Conservation (phyloP, 1,139 yeast species). For the Casaregolazyma lundiana region DNA sequence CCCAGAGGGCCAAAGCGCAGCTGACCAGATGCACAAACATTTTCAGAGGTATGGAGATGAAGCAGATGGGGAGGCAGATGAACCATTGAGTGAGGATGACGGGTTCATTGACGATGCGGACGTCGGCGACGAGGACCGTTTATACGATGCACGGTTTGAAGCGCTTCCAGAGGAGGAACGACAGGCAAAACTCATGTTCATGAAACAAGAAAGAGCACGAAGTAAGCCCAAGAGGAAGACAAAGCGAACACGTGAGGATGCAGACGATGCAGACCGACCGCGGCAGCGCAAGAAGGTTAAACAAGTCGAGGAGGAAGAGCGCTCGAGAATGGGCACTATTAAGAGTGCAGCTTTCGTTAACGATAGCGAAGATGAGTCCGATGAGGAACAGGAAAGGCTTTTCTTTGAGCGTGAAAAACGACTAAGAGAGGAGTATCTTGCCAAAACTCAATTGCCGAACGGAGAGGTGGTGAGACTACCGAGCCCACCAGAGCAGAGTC, state of each 20-base stretch:
- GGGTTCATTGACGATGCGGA: constrained; percentile 17
- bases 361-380: constrained; percentile 66
- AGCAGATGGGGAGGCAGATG: constrained; percentile 22
- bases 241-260: constrained; percentile 6
- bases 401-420: constrained; percentile 59
- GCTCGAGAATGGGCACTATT: constrained; percentile 11
- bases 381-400: constrained; percentile 48
- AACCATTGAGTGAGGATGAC: constrained; percentile 11
- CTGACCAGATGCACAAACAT: constrained; percentile 25
- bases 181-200: constrained; percentile 16
- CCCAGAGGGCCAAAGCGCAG: constrained; percentile 44
- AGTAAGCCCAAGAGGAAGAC: constrained; percentile 10
- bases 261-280: constrained; percentile 15
- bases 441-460: neutral
- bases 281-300: constrained; percentile 7
- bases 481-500: constrained; percentile 1
- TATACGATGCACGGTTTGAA: constrained; percentile 22
- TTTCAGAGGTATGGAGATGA: constrained; percentile 17
- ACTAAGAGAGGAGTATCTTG: constrained; percentile 38
- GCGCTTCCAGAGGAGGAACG: constrained; percentile 21
- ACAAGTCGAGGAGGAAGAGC: constrained; percentile 12
- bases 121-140: constrained; percentile 16
- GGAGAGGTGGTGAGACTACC: neutral
- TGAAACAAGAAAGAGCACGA: constrained; percentile 15
- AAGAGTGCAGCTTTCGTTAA: constrained; percentile 46